Evolutionary conservation across 139 green algal species (phyloP), one percentile per base, ranked within the genome.

Genomic region (Edaphochlamys debaryana): DNA sequence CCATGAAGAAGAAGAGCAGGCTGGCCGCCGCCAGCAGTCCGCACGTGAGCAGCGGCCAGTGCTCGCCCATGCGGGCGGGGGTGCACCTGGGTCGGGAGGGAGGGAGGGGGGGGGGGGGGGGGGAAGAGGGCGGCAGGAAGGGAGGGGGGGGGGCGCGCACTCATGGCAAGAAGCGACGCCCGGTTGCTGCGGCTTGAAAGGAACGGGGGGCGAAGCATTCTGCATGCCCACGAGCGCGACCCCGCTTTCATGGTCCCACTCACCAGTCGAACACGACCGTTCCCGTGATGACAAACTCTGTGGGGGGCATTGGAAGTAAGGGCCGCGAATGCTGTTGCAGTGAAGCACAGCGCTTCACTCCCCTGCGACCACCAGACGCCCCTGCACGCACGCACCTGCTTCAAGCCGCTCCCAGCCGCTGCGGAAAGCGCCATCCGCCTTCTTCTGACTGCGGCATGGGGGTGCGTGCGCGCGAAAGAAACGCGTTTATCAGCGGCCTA

Each of bases 1-100:
- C 58, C 75, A 81, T 81, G 75, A 81, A 81, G n/a, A 60, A 60
- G 60, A 81, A 81, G 1, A 81, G 42, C 58, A 81, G 58, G 13
- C n/a, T 17, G 6, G 22, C 17, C 19, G 27, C 40, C 0, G 41
- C 75, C 17, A 40, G n/a, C 25, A 72, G 30, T n/a, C 13, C 32
- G 40, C 4, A 6, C 30, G 60, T 81, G 58, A 81, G 69, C 25
- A 81, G 75, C 17, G 75, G 75, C 75, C 75, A 81, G 75, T 81
- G 75, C 40, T 48, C 40, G 22, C 58, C 75, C 60, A 81, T 81
- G 40, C 75, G 75, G 41, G 75, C 75, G 38, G 75, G 75, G 29
- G 75, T 81, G 75, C 75, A 81, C 75, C 75, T 81, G 75, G 17
- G 38, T 27, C n/a, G 23, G 71, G 48, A 27, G 48, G n/a, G 48